phyloP scores from a whole-genome alignment of 805 yeast species.

The Kuraishia hungarica region DNA sequence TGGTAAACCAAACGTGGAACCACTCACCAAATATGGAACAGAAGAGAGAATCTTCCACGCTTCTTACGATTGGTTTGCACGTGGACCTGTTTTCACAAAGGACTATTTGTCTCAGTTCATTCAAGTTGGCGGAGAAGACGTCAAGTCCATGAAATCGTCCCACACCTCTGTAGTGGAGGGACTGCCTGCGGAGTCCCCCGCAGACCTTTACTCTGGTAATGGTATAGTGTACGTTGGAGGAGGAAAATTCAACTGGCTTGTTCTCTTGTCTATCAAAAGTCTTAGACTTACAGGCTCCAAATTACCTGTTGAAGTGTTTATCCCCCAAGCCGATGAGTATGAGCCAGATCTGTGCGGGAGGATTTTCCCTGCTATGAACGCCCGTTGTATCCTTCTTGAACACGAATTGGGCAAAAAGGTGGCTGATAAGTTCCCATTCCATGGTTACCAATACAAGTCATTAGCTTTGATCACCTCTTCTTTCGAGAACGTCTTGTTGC shows the following conservation, averaged over 20 bases:
- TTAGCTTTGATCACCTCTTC: slow-evolving; percentile 60
- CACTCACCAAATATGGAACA: slow-evolving; percentile 33
- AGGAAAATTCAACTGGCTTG: slow-evolving; percentile 63
- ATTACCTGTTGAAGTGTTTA: slow-evolving; percentile 73
- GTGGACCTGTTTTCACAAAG: slow-evolving; percentile 5
- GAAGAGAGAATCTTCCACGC: slow-evolving; percentile 46
- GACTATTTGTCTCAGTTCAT: not conserved
- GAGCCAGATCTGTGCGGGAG: slow-evolving; percentile 59
- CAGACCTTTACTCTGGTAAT: slow-evolving; percentile 36
- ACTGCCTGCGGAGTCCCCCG: slow-evolving; percentile 36
- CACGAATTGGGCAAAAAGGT: slow-evolving; percentile 22
- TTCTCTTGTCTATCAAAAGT: slow-evolving; percentile 52
- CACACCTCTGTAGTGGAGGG: slow-evolving; percentile 35
- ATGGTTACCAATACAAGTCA: slow-evolving; percentile 57
- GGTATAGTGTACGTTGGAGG: slow-evolving; percentile 75
- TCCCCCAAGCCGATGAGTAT: slow-evolving; percentile 63
- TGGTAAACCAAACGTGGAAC: slow-evolving; percentile 35
- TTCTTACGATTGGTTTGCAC: slow-evolving; percentile 30
- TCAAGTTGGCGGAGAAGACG: slow-evolving; percentile 15
- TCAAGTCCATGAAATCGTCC: slow-evolving; percentile 34
- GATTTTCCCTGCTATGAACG: slow-evolving; percentile 51
- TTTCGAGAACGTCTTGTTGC: slow-evolving; percentile 55
- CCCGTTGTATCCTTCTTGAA: slow-evolving; percentile 52
- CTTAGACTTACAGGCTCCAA: slow-evolving; percentile 55
- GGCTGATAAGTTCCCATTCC: slow-evolving; percentile 33